phyloP scores from a whole-genome alignment of 306 rosid genomes.

The Glycine soja region DNA sequence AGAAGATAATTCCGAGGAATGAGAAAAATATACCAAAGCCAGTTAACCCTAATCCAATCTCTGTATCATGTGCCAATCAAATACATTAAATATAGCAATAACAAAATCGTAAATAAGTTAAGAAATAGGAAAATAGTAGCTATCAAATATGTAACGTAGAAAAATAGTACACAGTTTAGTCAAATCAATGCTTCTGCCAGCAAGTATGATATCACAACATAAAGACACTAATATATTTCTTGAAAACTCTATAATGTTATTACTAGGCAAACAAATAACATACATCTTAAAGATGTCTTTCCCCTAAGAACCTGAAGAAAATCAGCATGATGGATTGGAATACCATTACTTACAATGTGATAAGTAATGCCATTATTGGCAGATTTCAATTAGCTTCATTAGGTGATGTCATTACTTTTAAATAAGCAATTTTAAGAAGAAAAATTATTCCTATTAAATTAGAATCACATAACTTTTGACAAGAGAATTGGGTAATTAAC shows the following conservation, averaged over 20 bases:
- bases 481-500: neutral
- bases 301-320: slow-evolving; percentile 32
- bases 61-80: slow-evolving; percentile 60
- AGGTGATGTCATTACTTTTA: slow-evolving; percentile 14
- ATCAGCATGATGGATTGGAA: slow-evolving; percentile 29
- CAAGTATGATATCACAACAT: slow-evolving; percentile 32
- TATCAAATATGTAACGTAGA: slow-evolving; percentile 26
- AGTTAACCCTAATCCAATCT: slow-evolving; percentile 95
- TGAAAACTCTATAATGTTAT: slow-evolving; percentile 2
- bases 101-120: neutral
- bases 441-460: neutral
- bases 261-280: slow-evolving; percentile 24
- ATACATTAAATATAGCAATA: slow-evolving; percentile 36
- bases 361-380: slow-evolving; percentile 13
- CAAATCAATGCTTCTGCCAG: slow-evolving; percentile 35
- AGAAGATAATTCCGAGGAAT: slow-evolving; percentile 83
- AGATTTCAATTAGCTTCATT: slow-evolving; percentile 38
- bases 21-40: slow-evolving; percentile 98
- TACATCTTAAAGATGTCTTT: slow-evolving; percentile 15
- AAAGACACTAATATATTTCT: slow-evolving; percentile 10
- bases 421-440: slow-evolving; percentile 12
- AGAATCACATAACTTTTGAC: slow-evolving; percentile 9
- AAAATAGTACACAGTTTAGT: slow-evolving; percentile 16
- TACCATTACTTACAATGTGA: neutral
- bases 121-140: slow-evolving; percentile 26